phyloP scores from a whole-genome alignment of 768 basidiomycete genomes.

The Phlegmacium glaucopus region DNA sequence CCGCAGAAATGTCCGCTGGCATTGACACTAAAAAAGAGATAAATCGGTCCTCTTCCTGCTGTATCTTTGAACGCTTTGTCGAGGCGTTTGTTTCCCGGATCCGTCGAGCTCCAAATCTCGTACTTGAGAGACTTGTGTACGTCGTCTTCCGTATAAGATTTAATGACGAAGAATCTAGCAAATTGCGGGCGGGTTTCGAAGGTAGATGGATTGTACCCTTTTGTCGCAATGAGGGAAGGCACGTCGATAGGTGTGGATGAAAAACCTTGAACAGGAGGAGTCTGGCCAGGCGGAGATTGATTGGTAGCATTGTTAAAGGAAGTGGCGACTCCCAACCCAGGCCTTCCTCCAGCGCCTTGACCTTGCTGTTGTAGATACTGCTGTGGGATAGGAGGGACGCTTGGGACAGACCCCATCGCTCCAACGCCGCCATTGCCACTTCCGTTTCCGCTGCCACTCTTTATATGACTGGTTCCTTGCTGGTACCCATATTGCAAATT shows the following conservation, averaged over 20 bases:
- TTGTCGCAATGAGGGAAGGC: slow-evolving; percentile 76
- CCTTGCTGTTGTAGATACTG: slow-evolving; percentile 70
- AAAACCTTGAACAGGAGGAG: slow-evolving; percentile 40
- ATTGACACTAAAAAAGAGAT: slow-evolving; percentile 98
- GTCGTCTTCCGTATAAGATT: slow-evolving; percentile 98
- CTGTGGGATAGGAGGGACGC: slow-evolving; percentile 67
- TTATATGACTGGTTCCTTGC: slow-evolving; percentile 34
- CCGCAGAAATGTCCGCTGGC: slow-evolving; percentile 98
- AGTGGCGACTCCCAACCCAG: slow-evolving; percentile 35
- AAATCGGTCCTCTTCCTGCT: slow-evolving; percentile 89
- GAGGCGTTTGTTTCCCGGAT: slow-evolving; percentile 94
- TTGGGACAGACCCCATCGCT: slow-evolving; percentile 44
- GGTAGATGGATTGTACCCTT: slow-evolving; percentile 86
- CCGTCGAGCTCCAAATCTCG: slow-evolving; percentile 97
- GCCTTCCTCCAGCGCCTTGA: slow-evolving; percentile 27
- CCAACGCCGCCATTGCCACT: slow-evolving; percentile 20
- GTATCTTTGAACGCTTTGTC: slow-evolving; percentile 97
- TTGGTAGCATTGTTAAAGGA: slow-evolving; percentile 30
- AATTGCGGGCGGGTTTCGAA: slow-evolving; percentile 81
- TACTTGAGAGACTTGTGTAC: slow-evolving; percentile 98
- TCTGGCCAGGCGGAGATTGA: slow-evolving; percentile 32
- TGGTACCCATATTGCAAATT: slow-evolving; percentile 66
- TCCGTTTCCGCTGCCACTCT: slow-evolving; percentile 30
- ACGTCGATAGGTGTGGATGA: slow-evolving; percentile 77
- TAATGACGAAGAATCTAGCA: slow-evolving; percentile 96